Percentiles rank a stretch among this genome's conserved stretches.
These are phyloP conservation scores for Glycine latifolia DNA, from an alignment of 306 rosid genomes.

Conservation along the genomic window DNA sequence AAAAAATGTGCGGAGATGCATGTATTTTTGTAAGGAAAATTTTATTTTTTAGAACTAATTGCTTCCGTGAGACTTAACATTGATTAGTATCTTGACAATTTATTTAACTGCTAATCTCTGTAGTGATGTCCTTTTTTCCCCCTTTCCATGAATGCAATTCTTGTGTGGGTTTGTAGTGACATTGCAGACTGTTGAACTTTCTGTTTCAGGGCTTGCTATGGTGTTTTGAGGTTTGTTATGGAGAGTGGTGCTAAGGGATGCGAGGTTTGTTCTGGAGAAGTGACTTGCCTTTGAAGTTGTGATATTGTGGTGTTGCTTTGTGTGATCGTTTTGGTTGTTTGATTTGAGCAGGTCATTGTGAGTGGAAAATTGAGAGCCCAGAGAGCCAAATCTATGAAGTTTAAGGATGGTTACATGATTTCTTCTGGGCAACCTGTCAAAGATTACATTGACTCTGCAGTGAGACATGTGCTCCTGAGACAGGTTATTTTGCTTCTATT, in stretches of 20 bases:
- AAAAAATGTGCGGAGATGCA: background rate
- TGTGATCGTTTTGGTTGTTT: constrained; percentile 1
- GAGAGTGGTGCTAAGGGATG: constrained; percentile 90
- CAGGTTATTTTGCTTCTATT: constrained; percentile 61
- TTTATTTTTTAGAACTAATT: background rate
- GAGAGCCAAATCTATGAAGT: constrained; percentile 93
- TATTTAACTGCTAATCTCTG: background rate
- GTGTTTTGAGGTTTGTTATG: constrained; percentile 81
- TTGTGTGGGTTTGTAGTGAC: background rate
- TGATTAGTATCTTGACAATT: background rate
- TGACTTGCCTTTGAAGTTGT: background rate
- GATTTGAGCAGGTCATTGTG: constrained; percentile 67
- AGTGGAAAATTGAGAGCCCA: constrained; percentile 94
- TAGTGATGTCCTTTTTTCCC: background rate
- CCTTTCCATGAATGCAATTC: background rate
- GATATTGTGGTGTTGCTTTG: background rate
- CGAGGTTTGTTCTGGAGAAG: constrained; percentile 51
- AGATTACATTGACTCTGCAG: constrained; percentile 90
- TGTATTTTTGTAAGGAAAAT: background rate
- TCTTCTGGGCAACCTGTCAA: constrained; percentile 95
- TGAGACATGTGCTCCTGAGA: constrained; percentile 93
- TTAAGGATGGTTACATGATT: constrained; percentile 95
- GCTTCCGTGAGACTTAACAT: too few species aligned
- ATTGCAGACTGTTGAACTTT: background rate
- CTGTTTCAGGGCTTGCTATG: constrained; percentile 77